Percentiles rank a stretch among this genome's conserved stretches.
These are phyloP conservation scores for Aegilops tauschii DNA, from an alignment of 176 grass and related monocot species.

Conservation along the genomic window DNA sequence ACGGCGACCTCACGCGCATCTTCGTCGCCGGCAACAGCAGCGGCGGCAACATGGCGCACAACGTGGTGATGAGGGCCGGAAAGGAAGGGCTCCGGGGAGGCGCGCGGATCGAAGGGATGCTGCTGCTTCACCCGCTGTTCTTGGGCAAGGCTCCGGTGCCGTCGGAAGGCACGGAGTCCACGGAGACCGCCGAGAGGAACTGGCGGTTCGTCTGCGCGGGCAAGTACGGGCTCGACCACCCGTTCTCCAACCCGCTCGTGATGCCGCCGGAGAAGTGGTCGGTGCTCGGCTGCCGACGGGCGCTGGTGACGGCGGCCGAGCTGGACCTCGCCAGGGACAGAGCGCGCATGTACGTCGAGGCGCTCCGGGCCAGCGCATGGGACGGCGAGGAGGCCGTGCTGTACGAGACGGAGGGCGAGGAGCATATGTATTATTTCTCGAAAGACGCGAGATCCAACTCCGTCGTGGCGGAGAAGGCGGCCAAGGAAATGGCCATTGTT, in stretches of 20 bases:
- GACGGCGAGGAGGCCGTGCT: slow-evolving; percentile 37
- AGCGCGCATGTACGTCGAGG: slow-evolving; percentile 41
- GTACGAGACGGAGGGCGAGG: slow-evolving; percentile 35
- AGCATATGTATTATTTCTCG: slow-evolving; percentile 33
- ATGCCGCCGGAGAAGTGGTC: slow-evolving; percentile 24
- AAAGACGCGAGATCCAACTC: not conserved
- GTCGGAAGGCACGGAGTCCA: slow-evolving; percentile 15
- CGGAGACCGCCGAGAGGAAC: not conserved
- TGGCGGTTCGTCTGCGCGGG: slow-evolving; percentile 38
- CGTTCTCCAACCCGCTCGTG: slow-evolving; percentile 45
- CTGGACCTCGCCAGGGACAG: slow-evolving; percentile 41
- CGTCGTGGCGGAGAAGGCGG: not conserved
- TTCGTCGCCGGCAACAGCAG: slow-evolving; percentile 58
- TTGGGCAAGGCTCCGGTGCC: slow-evolving; percentile 18
- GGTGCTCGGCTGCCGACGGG: slow-evolving; percentile 31
- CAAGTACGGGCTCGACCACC: slow-evolving; percentile 39
- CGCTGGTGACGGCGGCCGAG: slow-evolving; percentile 44
- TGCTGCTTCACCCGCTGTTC: slow-evolving; percentile 65
- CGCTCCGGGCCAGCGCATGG: slow-evolving; percentile 53
- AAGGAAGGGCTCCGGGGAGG: not conserved
- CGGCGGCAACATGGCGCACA: slow-evolving; percentile 55
- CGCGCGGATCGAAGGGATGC: slow-evolving; percentile 31
- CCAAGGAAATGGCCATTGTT: slow-evolving; percentile 6
- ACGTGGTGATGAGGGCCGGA: slow-evolving; percentile 36
- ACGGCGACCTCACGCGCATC: slow-evolving; percentile 43